Base-by-base conservation (phyloP, 164 flowering plant genomes). In the Vitis labrusca region DNA sequence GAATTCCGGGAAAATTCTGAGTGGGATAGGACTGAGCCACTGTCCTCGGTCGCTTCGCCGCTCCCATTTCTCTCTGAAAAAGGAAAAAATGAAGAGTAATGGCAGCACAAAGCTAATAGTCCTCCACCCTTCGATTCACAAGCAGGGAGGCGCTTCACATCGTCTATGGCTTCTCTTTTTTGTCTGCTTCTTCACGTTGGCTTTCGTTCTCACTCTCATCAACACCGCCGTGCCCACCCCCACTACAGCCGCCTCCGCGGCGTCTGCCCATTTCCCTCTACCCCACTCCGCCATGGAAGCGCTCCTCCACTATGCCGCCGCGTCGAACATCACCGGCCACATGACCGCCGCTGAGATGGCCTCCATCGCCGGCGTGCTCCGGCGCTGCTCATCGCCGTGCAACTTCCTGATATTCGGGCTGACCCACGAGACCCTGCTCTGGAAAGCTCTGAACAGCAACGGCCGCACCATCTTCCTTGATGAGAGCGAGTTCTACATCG, bases 341-440 rank as follows among this genome's bases (percentile, higher is more conserved):
- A 88, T 94, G 94, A 61, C 93, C 51, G n/a, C 76, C 44, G 19
- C 77, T 10, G 97, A 94, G 64, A 81, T 91, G 66, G 67, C 65
- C 50, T 37, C 84, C 74, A 72, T 92, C 56, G 76, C 91, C 65
- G 59, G 76, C 73, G 78, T 79, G 8, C 84, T 92, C 77, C 77
- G 64, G 50, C 72, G 64, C 64, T 82, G 88, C 76, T 30, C 85
- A 2, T 51, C 82, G 16, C 79, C 86, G 6, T 87, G 92, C 67
- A 90, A 93, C 73, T 64, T 95, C 82, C 92, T 95, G 66, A 61
- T 91, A 44, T 95, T 95, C 77, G 97, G 99, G 12, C 82, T 95
- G 62, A 86, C 89, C 61, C 94, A 82, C 82, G 99, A 95, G 71
- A 85, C 92, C 73, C 90, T 86, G 29, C 82, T 95, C 65, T 95